A percentile compares a stretch with the other conserved stretches of the same genome.
Conservation (phyloP, 2,329 filamentous ascomycete genomes). For the Xylaria sp. region DNA sequence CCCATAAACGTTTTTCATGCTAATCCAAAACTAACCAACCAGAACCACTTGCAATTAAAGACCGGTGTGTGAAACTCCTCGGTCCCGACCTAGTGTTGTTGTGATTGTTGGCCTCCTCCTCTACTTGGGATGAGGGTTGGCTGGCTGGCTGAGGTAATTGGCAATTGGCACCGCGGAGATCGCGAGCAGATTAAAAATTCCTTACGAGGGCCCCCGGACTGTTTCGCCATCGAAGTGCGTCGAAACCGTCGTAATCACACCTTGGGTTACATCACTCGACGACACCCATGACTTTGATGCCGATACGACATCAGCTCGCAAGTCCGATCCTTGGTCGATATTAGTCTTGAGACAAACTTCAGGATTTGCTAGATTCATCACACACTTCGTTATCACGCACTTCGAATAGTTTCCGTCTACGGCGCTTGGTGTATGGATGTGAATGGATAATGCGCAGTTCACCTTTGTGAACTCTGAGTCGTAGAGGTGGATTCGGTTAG, state of each 20-base stretch:
- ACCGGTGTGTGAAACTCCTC: constrained; percentile 24
- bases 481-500: background rate
- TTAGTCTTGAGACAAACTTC: background rate
- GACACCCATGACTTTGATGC: constrained; percentile 4
- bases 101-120: constrained; percentile 10
- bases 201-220: constrained; percentile 17
- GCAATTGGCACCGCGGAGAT: constrained; percentile 16
- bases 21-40: constrained; percentile 13
- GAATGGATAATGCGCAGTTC: constrained; percentile 9
- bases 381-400: no score
- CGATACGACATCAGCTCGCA: constrained; percentile 10
- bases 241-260: constrained; percentile 19
- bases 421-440: constrained; percentile 2
- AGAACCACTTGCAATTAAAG: background rate
- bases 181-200: constrained; percentile 16
- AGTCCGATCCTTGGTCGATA: constrained; percentile 13
- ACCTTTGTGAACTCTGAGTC: background rate
- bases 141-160: constrained; percentile 1
- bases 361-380: background rate
- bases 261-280: constrained; percentile 27
- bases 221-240: constrained; percentile 5
- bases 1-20: background rate
- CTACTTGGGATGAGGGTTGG: constrained; percentile 9
- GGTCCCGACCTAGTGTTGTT: constrained; percentile 7
- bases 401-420: constrained; percentile 3